Evolutionary conservation across 495 filamentous ascomycete genomes (phyloP), one percentile per base, ranked within the genome.

Genomic region (Xylaria telfairii): DNA sequence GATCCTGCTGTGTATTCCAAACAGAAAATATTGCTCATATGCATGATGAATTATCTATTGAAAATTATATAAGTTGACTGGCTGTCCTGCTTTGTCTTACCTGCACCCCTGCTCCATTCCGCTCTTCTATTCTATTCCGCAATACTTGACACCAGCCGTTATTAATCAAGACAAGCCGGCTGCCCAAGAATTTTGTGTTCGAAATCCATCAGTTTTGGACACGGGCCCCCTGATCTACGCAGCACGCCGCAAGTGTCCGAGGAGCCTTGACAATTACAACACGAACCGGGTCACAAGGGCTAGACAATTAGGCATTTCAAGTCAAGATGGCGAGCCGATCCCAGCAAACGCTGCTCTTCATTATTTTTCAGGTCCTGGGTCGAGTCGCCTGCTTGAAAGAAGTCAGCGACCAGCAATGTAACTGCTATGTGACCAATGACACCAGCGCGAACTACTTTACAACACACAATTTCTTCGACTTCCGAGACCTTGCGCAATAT

Each of bases 381-480:
- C 57, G 41, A 21, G 68, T 28, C 19, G 26, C 60, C 47, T 34
- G 60, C 41, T 59, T 70, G 37, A 2, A 67, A 19, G 67, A 75
- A 60, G 70, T 77, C n/a, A 68, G 51, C 65, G 63, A 62, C 32
- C 54, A 68, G 7, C 69, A 71, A 72, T 88, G 86, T 73, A 75
- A 78, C 71, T 88, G 86, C 70, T 88, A 81, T 70, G 67, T 82
- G 41, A 84, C 82, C 63, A 86, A 87, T 65, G 84, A 80, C 26
- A 80, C 78, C 42, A 79, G 80, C 44, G 53, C 78, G 19, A 81
- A 83, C 10, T 91, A 88, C 80, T 92, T 91, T 77, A 83, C 83
- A 26, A 81, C 87, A 73, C 89, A 92, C 81, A 84, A 84, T 44
- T 88, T 92, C 77, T 90, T 86, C 81, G 91, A 93, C 81, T 93